Evolutionary conservation across 805 yeast genomes (phyloP).

Genomic region (Wickerhamiella lipophila): DNA sequence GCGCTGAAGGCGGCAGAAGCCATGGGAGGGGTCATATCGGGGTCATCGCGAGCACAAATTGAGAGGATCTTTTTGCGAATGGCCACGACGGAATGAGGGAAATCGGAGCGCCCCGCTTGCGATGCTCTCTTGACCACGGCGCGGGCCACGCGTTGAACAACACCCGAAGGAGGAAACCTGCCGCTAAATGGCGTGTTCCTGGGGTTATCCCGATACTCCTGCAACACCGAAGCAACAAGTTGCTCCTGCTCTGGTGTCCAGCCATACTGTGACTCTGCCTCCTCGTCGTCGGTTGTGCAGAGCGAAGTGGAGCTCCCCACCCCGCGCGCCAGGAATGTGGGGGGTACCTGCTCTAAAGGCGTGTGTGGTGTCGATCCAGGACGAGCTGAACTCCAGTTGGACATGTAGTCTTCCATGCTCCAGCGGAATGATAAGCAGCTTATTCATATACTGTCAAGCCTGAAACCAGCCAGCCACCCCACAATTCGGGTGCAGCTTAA

Average conservation of each 20-base stretch:
- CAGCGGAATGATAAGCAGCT: slow-evolving; percentile 4
- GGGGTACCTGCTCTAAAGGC: slow-evolving; percentile 19
- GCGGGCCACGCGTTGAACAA: slow-evolving; percentile 47
- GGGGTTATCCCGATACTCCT: slow-evolving; percentile 41
- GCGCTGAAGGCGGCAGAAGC: slow-evolving; percentile 7
- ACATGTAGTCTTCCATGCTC: slow-evolving; percentile 5
- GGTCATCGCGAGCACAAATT: slow-evolving; percentile 17
- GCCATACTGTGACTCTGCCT: slow-evolving; percentile 12
- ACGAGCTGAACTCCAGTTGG: slow-evolving; percentile 1
- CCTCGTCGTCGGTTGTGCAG: slow-evolving; percentile 17
- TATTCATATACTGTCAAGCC: neutral
- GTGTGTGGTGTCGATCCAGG: slow-evolving; percentile 21
- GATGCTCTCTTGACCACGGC: slow-evolving; percentile 32
- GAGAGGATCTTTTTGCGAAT: slow-evolving; percentile 25
- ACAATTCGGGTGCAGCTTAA: neutral
- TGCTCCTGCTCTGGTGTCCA: slow-evolving; percentile 31
- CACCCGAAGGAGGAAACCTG: slow-evolving; percentile 53
- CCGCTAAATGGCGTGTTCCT: slow-evolving; percentile 57
- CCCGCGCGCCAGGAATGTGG: slow-evolving; percentile 18
- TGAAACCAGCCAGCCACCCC: neutral
- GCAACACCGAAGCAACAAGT: slow-evolving; percentile 37
- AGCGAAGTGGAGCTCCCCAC: slow-evolving; percentile 24
- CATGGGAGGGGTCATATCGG: slow-evolving; percentile 10
- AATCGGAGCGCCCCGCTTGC: slow-evolving; percentile 24
- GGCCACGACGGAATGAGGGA: slow-evolving; percentile 27